phyloP scores from a whole-genome alignment of 2,329 filamentous ascomycete species.

The Cytospora piceae region DNA sequence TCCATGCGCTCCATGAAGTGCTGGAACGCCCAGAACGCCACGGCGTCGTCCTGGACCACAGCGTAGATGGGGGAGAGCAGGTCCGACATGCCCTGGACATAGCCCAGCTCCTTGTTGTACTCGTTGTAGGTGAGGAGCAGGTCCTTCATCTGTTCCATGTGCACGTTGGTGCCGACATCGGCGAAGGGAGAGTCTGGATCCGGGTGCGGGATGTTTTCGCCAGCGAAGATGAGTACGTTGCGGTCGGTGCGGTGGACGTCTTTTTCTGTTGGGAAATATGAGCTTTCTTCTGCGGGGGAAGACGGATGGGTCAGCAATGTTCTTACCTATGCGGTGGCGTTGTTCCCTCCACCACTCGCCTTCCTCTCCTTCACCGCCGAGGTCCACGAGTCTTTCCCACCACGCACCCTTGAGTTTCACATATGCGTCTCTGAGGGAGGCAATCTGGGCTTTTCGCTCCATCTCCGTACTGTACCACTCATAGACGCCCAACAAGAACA shows the following conservation, averaged over 20 bases:
- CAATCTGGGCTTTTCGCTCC: conserved; percentile 80
- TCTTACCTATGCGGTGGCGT: conserved; percentile 85
- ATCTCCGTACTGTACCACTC: conserved; percentile 90
- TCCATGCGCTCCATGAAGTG: conserved; percentile 99
- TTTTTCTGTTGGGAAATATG: conserved; percentile 69
- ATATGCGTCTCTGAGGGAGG: conserved; percentile 89
- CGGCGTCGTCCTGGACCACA: conserved; percentile 93
- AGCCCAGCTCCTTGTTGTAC: conserved; percentile 92
- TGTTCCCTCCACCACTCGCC: conserved; percentile 98
- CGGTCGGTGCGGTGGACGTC: conserved; percentile 98
- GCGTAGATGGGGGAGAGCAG: conserved; percentile 94
- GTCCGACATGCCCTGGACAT: conserved; percentile 99
- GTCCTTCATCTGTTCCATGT: conserved; percentile 98
- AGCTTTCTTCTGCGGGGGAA: conserved; percentile 18
- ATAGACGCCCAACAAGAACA: conserved; percentile 89
- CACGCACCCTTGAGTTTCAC: conserved; percentile 90
- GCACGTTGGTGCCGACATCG: conserved; percentile 90
- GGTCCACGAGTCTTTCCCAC: conserved; percentile 93
- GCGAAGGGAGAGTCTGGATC: conserved; percentile 96
- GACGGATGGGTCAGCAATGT: no score
- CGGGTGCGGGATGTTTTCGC: conserved; percentile 94
- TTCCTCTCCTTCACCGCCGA: conserved; percentile 77
- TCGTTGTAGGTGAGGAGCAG: conserved; percentile 99
- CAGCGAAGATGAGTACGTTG: conserved; percentile 90
- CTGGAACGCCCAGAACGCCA: conserved; percentile 96